phyloP scores from a whole-genome alignment of 179 eudicot genomes.

The Gypsophila paniculata region DNA sequence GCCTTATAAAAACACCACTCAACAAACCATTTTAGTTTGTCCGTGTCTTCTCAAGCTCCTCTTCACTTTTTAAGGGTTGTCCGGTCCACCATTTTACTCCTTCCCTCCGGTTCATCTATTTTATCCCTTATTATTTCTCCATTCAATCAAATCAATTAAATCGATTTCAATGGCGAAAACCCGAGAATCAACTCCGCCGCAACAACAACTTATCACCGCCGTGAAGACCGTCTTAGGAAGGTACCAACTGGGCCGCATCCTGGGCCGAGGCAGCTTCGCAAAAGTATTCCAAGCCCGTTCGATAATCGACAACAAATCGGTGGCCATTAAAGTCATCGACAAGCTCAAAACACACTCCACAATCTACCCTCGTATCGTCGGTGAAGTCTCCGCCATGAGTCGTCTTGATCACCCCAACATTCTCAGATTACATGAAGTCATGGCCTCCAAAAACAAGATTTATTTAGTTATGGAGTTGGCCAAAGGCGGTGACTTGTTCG shows the following conservation, averaged over 20 bases:
- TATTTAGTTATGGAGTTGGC: constrained; percentile 43
- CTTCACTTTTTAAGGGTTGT: neutral
- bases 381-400: constrained; percentile 42
- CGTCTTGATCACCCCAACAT: constrained; percentile 35
- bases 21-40: constrained; percentile 15
- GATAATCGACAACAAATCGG: constrained; percentile 12
- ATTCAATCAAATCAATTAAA: neutral
- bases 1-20: constrained; percentile 18
- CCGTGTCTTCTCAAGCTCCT: constrained; percentile 26
- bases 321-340: constrained; percentile 41
- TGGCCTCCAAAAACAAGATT: constrained; percentile 35
- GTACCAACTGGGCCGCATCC: constrained; percentile 25
- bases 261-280: constrained; percentile 41
- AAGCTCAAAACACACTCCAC: constrained; percentile 26
- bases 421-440: constrained; percentile 36
- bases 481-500: constrained; percentile 39
- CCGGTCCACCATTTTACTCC: no score
- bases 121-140: no score
- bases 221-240: constrained; percentile 22
- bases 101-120: no score
- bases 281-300: constrained; percentile 36
- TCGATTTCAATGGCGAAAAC: neutral
- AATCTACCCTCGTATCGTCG: constrained; percentile 29
- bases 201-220: constrained; percentile 1
- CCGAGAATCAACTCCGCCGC: constrained; percentile 1